These are phyloP conservation scores for Grosmannia serpens DNA, from an alignment of 2,329 filamentous ascomycete species.

Conservation along the genomic window DNA sequence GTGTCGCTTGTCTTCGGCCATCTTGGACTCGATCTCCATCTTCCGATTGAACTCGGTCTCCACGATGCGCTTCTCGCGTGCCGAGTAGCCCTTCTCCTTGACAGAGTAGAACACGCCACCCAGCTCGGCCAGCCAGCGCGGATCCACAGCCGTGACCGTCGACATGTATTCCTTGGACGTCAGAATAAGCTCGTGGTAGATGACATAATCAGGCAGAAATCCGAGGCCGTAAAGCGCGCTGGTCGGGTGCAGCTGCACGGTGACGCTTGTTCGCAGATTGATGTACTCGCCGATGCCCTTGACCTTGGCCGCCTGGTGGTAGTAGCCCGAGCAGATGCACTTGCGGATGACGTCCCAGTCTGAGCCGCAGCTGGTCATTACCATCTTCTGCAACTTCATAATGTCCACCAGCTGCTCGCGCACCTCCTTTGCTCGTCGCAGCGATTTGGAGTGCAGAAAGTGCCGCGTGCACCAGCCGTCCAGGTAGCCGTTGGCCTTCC, in stretches of 20 bases:
- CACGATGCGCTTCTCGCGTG: constrained; percentile 71
- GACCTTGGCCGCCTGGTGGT: constrained; percentile 92
- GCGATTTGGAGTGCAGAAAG: constrained; percentile 89
- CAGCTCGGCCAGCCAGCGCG: constrained; percentile 91
- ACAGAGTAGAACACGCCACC: constrained; percentile 96
- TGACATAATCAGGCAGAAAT: constrained; percentile 90
- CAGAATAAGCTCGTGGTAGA: constrained; percentile 96
- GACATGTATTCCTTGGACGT: constrained; percentile 98
- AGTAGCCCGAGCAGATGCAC: constrained; percentile 96
- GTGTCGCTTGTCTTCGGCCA: constrained; percentile 70
- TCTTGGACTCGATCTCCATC: constrained; percentile 87
- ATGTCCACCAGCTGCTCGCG: constrained; percentile 89
- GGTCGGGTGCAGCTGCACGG: constrained; percentile 88
- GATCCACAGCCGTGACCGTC: constrained; percentile 89
- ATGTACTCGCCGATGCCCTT: constrained; percentile 97
- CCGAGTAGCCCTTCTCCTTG: constrained; percentile 94
- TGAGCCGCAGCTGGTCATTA: constrained; percentile 76
- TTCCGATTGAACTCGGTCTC: constrained; percentile 87
- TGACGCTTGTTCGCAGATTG: constrained; percentile 88
- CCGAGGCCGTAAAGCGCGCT: constrained; percentile 85
- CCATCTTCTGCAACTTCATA: constrained; percentile 88
- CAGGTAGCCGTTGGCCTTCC: constrained; percentile 80
- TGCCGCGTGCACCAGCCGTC: constrained; percentile 90
- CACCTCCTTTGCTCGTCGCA: constrained; percentile 86
- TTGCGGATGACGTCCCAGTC: constrained; percentile 95